These are phyloP conservation scores for Tolypocladium ovalisporum DNA, from an alignment of 2,329 filamentous ascomycete genomes.

Conservation along the genomic window DNA sequence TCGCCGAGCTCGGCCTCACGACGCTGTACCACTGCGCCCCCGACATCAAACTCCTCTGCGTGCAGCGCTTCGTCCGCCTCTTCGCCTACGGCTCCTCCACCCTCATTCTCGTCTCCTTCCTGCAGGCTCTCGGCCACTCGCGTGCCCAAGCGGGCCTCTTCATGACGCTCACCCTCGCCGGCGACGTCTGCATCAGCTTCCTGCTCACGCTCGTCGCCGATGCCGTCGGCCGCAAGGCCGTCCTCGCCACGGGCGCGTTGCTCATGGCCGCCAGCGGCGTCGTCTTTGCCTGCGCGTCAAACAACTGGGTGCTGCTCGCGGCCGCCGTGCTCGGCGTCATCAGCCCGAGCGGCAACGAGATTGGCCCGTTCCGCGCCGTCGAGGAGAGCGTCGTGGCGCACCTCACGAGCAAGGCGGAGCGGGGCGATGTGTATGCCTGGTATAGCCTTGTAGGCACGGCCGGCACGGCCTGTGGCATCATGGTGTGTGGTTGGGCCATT, in stretches of 20 bases:
- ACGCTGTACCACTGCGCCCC: constrained; percentile 11
- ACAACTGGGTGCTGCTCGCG: constrained; percentile 46
- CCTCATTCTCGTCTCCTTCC: constrained; percentile 45
- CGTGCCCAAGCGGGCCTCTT: constrained; percentile 47
- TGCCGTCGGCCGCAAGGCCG: constrained; percentile 38
- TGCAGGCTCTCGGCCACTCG: constrained; percentile 37
- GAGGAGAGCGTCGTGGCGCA: constrained; percentile 52
- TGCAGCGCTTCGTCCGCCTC: constrained; percentile 49
- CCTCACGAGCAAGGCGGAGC: constrained; percentile 30
- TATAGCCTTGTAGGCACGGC: constrained; percentile 47
- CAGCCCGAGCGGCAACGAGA: constrained; percentile 54
- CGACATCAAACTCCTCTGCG: constrained; percentile 46
- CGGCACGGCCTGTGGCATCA: constrained; percentile 49
- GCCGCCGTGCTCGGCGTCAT: constrained; percentile 52
- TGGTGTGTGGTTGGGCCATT: constrained; percentile 49
- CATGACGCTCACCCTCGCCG: constrained; percentile 53
- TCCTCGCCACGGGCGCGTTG: constrained; percentile 41
- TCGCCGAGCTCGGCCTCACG: constrained; percentile 15
- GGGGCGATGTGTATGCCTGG: constrained; percentile 51
- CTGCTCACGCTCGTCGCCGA: constrained; percentile 49
- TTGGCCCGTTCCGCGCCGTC: constrained; percentile 51
- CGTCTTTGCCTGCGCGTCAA: constrained; percentile 39
- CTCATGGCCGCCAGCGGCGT: constrained; percentile 46
- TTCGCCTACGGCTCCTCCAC: constrained; percentile 52
- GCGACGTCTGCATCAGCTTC: constrained; percentile 49